Evolutionary conservation across 176 grass and related monocot species (phyloP).

Genomic region (Musa schizocarpa): DNA sequence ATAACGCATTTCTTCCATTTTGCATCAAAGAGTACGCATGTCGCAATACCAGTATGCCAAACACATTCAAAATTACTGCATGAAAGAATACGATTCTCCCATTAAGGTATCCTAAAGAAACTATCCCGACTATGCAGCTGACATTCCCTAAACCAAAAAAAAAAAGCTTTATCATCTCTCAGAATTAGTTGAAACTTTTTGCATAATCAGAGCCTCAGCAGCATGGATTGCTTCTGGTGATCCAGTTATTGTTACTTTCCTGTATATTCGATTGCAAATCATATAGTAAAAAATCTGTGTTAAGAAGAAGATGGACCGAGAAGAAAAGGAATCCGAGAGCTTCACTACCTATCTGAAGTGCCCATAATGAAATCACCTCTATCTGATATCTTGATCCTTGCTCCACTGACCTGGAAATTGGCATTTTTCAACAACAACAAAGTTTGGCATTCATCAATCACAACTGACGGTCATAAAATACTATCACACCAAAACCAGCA

Average conservation of each 20-base stretch:
- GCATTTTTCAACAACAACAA: background rate
- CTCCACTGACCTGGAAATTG: constrained; percentile 48
- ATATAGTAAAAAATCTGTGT: background rate
- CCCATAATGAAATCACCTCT: constrained; percentile 72
- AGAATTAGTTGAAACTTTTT: constrained; percentile 77
- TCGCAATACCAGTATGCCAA: no score
- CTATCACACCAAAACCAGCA: no score
- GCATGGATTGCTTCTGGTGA: constrained; percentile 60
- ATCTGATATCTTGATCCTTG: constrained; percentile 82
- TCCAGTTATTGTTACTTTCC: constrained; percentile 98
- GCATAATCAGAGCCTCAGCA: constrained; percentile 87
- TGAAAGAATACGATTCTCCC: no score
- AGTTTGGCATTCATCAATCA: background rate
- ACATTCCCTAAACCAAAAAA: no score
- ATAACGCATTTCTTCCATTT: no score
- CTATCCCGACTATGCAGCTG: no score
- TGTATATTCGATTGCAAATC: constrained; percentile 8
- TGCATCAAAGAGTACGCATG: no score
- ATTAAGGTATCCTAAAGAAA: no score
- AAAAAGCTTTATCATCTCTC: constrained; percentile 39
- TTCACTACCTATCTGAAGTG: constrained; percentile 61
- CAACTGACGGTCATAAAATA: no score
- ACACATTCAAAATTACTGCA: no score
- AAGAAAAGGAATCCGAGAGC: background rate
- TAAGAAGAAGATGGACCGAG: background rate